Percentiles rank a stretch among this genome's conserved stretches.
Conservation (phyloP, 306 rosid genomes). For the Heteromeles arbutifolia region DNA sequence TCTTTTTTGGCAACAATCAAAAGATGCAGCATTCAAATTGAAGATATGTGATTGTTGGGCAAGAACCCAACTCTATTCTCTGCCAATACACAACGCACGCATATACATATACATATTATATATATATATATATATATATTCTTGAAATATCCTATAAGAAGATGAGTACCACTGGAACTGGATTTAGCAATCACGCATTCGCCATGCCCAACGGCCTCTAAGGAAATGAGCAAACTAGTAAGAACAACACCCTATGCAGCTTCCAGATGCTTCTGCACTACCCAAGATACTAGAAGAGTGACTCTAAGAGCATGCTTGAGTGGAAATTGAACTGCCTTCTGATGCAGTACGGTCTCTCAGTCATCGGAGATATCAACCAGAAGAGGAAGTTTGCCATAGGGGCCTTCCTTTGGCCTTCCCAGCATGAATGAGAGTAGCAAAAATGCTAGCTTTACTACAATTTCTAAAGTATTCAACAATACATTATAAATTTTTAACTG, state of each 20-base stretch:
- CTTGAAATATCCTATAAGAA: no score
- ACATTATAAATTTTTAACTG: no score
- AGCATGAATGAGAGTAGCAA: not conserved
- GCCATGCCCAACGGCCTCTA: not conserved
- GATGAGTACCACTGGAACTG: constrained; percentile 17
- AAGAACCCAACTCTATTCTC: no score
- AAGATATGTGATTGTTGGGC: no score
- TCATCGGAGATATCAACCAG: constrained; percentile 18
- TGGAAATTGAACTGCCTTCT: constrained; percentile 34
- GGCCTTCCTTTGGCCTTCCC: constrained; percentile 42
- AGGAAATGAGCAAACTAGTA: constrained; percentile 2
- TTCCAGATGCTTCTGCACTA: constrained; percentile 39
- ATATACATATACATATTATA: no score
- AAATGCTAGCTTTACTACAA: not conserved
- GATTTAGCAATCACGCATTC: not conserved
- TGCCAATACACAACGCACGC: no score
- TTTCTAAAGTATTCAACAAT: no score
- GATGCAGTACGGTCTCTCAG: constrained; percentile 24
- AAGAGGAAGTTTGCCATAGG: constrained; percentile 38
- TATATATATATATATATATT: no score
- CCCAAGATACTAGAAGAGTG: constrained; percentile 22
- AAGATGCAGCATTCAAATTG: no score
- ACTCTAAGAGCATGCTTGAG: constrained; percentile 36
- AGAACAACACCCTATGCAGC: not conserved
- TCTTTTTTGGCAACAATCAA: no score